Evolutionary conservation across 768 basidiomycete genomes (phyloP), one percentile per base, ranked within the genome.

Genomic region (Naematelia aurantialba): DNA sequence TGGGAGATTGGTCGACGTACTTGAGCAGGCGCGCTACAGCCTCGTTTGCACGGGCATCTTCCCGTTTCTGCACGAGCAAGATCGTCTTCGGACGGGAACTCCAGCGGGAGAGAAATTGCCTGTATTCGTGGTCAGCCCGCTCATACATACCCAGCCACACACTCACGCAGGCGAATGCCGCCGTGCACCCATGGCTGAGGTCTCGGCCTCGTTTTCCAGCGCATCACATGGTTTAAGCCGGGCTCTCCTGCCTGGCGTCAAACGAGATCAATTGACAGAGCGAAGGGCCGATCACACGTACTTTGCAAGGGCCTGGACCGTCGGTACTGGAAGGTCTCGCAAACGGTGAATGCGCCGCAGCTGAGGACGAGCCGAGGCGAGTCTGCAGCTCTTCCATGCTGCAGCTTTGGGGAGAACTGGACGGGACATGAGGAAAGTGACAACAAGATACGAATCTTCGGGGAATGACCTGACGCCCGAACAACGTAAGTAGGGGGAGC

Each of bases 61-160:
- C 53, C 4, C 65, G 68, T 59, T 80, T 80, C 62, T 76, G 76
- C 14, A 79, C 67, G 4, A 80, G 60, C 17, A 80, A 65, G 22
- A 80, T n/a, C 1, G 63, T 71, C 2, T 52, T 47, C 1, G 72
- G 72, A 10, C 57, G 48, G 1, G 60, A 42, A 1, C 62, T 59
- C 72, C 72, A 74, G 59, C 50, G 52, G 3, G 64, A 65, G 4
- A 73, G 51, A 12, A 57, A 59, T 14, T 73, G 69, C 8, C 70
- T 72, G 31, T n/a, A 3, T n/a, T n/a, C n/a, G n/a, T n/a, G n/a
- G n/a, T n/a, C n/a, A 14, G 46, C n/a, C 27, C 56, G 48, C 45
- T 34, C 4, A 13, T 26, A 10, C 46, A 19, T 22, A 21, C 4
- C 10, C 3, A 39, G 21, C 22, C 11, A 24, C 13, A n/a, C n/a